These are phyloP conservation scores for Malus hybrid DNA, from an alignment of 331 rosid genomes.

Conservation along the genomic window DNA sequence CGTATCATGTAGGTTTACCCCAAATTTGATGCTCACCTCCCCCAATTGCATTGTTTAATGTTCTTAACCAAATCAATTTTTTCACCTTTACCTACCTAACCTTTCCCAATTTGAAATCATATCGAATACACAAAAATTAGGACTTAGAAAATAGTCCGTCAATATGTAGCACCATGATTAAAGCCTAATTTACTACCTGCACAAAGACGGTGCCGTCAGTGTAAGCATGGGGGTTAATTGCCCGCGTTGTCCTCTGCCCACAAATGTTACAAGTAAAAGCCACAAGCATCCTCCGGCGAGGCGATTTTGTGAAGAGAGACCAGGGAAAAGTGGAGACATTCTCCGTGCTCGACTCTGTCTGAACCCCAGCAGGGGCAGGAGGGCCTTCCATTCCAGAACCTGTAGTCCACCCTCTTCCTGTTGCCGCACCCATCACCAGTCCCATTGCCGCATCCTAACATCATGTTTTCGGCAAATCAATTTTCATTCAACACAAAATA, in stretches of 20 bases:
- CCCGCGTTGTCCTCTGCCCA: constrained; percentile 89
- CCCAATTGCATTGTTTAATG: neutral
- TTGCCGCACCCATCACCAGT: constrained; percentile 77
- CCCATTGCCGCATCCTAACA: constrained; percentile 96
- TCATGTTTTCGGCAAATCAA: neutral
- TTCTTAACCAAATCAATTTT: neutral
- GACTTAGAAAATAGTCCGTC: too few species aligned
- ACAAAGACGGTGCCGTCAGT: constrained; percentile 98
- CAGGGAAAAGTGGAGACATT: constrained; percentile 91
- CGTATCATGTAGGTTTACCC: neutral
- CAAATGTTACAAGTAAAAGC: constrained; percentile 94
- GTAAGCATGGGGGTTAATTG: constrained; percentile 94
- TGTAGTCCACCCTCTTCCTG: constrained; percentile 94
- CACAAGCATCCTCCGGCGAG: constrained; percentile 86
- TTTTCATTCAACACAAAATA: neutral
- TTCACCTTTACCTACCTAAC: neutral
- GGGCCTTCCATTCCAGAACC: constrained; percentile 99
- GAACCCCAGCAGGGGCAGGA: constrained; percentile 57
- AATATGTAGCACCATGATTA: neutral
- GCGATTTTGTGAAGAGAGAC: constrained; percentile 96
- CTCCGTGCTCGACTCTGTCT: constrained; percentile 30
- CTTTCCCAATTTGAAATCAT: neutral
- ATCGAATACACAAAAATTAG: neutral
- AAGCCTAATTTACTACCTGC: constrained; percentile 47
- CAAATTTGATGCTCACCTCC: neutral